These are phyloP conservation scores for Torrubiella hemipterigena DNA, from an alignment of 2,329 filamentous ascomycete species.

Conservation along the genomic window DNA sequence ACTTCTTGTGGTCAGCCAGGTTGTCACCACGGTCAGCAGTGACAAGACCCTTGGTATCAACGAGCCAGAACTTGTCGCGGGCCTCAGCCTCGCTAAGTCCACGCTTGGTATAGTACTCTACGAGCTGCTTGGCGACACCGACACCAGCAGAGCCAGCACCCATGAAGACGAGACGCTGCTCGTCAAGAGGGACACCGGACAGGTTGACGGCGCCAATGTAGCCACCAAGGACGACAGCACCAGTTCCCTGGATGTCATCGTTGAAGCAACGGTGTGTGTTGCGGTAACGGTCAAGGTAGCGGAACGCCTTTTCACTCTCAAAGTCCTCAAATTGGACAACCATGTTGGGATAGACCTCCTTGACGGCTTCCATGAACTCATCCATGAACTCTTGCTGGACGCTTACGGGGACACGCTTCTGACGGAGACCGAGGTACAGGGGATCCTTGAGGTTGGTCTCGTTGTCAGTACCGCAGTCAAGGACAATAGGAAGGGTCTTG, in stretches of 20 bases:
- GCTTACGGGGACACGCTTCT: conserved; percentile 64
- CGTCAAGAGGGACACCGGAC: conserved; percentile 72
- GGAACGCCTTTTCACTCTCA: conserved; percentile 85
- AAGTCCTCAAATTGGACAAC: conserved; percentile 94
- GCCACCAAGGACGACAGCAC: conserved; percentile 83
- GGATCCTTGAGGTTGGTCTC: conserved; percentile 54
- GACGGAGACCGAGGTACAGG: conserved; percentile 81
- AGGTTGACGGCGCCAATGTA: conserved; percentile 67
- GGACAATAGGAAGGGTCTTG: conserved; percentile 64
- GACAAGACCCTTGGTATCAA: conserved; percentile 93
- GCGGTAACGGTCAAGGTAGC: conserved; percentile 81
- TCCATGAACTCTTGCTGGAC: conserved; percentile 90
- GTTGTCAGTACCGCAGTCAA: conserved; percentile 56
- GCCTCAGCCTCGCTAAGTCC: conserved; percentile 82
- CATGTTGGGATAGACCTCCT: conserved; percentile 57
- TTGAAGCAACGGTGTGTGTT: conserved; percentile 92
- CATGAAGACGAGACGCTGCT: conserved; percentile 92
- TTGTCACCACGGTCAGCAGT: conserved; percentile 87
- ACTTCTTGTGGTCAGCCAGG: conserved; percentile 79
- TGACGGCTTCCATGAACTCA: conserved; percentile 88
- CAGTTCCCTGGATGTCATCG: conserved; percentile 95
- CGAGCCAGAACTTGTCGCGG: conserved; percentile 87
- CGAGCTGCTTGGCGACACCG: conserved; percentile 94
- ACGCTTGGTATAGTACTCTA: conserved; percentile 90
- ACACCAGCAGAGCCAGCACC: conserved; percentile 92